These are phyloP conservation scores for Spinacia oleracea DNA, from an alignment of 179 eudicot genomes.

Conservation along the genomic window DNA sequence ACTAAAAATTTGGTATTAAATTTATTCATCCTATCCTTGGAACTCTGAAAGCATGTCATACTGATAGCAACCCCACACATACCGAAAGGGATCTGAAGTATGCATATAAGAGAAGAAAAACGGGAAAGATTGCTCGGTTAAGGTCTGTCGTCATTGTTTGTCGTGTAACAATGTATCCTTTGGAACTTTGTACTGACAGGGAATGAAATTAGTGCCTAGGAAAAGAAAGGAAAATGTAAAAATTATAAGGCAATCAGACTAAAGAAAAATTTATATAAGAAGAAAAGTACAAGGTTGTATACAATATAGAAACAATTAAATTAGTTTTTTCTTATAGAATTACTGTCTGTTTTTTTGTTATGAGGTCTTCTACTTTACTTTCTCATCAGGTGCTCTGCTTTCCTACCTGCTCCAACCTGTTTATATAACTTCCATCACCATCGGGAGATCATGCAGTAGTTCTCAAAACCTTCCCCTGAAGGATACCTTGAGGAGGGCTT, in stretches of 20 bases:
- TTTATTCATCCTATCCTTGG: neutral
- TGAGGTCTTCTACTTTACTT: conserved; percentile 3
- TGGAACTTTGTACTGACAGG: neutral
- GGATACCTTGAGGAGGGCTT: conserved; percentile 57
- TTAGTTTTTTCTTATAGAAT: neutral
- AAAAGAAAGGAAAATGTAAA: neutral
- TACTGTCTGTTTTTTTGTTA: neutral
- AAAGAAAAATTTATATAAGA: neutral
- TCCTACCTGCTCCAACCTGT: conserved; percentile 73
- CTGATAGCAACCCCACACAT: neutral
- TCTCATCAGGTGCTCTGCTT: conserved; percentile 71
- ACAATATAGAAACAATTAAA: neutral
- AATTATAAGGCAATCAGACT: neutral
- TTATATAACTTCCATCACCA: conserved; percentile 73
- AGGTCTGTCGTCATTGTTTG: neutral
- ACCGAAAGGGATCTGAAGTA: neutral
- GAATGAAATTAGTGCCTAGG: neutral
- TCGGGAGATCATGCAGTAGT: conserved; percentile 47
- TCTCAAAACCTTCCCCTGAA: conserved; percentile 35
- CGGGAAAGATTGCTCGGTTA: neutral
- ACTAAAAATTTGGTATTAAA: neutral
- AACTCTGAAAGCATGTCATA: neutral
- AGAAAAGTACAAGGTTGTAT: neutral
- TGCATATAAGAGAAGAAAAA: neutral
- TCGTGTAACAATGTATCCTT: neutral